These are phyloP conservation scores for Peronosclerospora sorghi DNA, from an alignment of 352 stramenopile genomes.

Conservation along the genomic window DNA sequence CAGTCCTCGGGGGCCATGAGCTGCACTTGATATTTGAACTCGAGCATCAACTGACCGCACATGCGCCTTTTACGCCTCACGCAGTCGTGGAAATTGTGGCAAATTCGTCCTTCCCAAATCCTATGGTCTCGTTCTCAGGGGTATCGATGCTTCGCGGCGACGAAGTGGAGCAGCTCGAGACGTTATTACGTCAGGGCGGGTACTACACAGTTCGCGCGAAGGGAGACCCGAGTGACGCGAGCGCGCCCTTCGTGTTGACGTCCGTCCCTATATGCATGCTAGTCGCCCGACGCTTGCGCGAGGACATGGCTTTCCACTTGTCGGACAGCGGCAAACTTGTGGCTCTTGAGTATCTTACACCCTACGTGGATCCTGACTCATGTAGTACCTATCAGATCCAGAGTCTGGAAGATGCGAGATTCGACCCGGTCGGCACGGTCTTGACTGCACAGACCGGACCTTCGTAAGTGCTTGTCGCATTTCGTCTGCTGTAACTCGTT, in stretches of 20 bases:
- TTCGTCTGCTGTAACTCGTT: neutral
- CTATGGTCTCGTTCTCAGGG: constrained; percentile 46
- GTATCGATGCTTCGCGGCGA: constrained; percentile 30
- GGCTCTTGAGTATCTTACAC: constrained; percentile 73
- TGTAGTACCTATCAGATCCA: constrained; percentile 49
- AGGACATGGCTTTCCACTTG: constrained; percentile 77
- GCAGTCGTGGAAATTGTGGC: constrained; percentile 54
- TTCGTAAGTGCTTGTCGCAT: constrained; percentile 25
- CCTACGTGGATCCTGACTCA: constrained; percentile 23
- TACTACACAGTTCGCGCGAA: constrained; percentile 65
- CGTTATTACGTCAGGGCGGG: constrained; percentile 31
- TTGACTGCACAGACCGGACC: constrained; percentile 53
- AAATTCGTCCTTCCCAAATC: constrained; percentile 37
- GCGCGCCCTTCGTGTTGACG: constrained; percentile 59
- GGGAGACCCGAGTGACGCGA: constrained; percentile 40
- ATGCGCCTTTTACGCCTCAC: constrained; percentile 30
- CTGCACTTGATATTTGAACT: constrained; percentile 46
- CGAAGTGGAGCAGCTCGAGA: constrained; percentile 38
- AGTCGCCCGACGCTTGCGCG: constrained; percentile 53
- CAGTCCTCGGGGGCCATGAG: constrained; percentile 24
- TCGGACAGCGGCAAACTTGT: constrained; percentile 68
- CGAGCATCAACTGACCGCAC: constrained; percentile 39
- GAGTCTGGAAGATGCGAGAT: constrained; percentile 47
- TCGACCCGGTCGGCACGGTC: constrained; percentile 41
- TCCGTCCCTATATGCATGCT: constrained; percentile 78